A percentile compares a stretch with the other conserved stretches of the same genome.
Conservation (phyloP, 2,329 filamentous ascomycete species). For the Neonectria faginata region DNA sequence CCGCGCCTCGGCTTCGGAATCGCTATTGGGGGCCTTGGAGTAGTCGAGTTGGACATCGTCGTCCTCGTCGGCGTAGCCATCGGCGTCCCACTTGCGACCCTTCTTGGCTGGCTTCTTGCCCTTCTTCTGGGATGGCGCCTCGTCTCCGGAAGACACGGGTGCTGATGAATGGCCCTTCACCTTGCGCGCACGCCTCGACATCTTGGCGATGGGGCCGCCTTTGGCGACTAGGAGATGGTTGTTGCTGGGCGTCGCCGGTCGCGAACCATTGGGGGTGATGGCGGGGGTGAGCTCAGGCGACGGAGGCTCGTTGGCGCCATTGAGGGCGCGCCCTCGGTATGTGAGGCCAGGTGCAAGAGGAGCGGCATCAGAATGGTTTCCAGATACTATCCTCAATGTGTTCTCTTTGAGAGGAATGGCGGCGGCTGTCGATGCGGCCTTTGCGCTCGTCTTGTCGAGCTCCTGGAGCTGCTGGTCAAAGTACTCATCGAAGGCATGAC, state of each 20-base stretch:
- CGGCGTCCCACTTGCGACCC: conserved; percentile 91
- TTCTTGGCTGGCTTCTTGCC: conserved; percentile 79
- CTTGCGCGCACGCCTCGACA: conserved; percentile 83
- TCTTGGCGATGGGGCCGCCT: conserved; percentile 77
- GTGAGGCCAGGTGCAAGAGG: conserved; percentile 53
- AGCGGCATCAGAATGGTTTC: conserved; percentile 37
- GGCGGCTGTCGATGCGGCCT: conserved; percentile 45
- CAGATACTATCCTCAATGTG: conserved; percentile 45
- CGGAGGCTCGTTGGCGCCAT: conserved; percentile 52
- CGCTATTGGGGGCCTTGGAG: conserved; percentile 70
- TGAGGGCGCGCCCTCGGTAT: conserved; percentile 54
- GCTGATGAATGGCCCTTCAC: conserved; percentile 73
- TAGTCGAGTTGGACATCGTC: conserved; percentile 88
- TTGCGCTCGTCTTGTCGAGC: conserved; percentile 70
- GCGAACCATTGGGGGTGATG: conserved; percentile 79
- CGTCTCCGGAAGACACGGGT: conserved; percentile 85
- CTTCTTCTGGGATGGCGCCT: conserved; percentile 69
- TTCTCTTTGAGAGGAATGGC: conserved; percentile 50
- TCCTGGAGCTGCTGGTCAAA: conserved; percentile 94
- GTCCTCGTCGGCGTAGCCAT: conserved; percentile 87
- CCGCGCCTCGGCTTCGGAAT: conserved; percentile 65
- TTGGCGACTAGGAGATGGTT: conserved; percentile 77
- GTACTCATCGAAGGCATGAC: conserved; percentile 85
- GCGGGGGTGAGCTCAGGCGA: conserved; percentile 78
- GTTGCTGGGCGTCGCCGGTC: conserved; percentile 78